A percentile compares a stretch with the other conserved stretches of the same genome.
These are phyloP conservation scores for Leccinum rimulosum DNA, from an alignment of 768 basidiomycete genomes.

Conservation along the genomic window DNA sequence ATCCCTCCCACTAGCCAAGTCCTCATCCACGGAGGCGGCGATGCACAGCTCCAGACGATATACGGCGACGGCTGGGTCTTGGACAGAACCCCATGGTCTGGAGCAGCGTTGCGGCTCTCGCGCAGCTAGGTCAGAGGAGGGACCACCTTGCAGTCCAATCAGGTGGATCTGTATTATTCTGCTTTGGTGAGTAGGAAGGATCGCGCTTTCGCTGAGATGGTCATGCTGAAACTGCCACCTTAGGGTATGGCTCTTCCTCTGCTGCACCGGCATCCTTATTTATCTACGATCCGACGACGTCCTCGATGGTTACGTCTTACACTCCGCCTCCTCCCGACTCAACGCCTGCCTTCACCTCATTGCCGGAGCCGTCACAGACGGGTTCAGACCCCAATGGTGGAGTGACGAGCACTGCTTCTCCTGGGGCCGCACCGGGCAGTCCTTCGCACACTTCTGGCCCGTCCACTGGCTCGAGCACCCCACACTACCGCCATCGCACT, in stretches of 20 bases:
- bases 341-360: slow-evolving; percentile 31
- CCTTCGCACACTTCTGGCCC: slow-evolving; percentile 16
- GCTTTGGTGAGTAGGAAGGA: slow-evolving; percentile 57
- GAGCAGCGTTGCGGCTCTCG: slow-evolving; percentile 48
- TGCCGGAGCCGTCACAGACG: slow-evolving; percentile 36
- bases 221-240: slow-evolving; percentile 16
- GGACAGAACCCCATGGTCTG: slow-evolving; percentile 60
- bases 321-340: slow-evolving; percentile 34
- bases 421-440: slow-evolving; percentile 8
- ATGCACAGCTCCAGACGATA: slow-evolving; percentile 51
- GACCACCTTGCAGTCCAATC: slow-evolving; percentile 73
- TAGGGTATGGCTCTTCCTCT: slow-evolving; percentile 33
- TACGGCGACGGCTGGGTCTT: slow-evolving; percentile 71
- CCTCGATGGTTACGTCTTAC: slow-evolving; percentile 41
- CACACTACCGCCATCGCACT: slow-evolving; percentile 52
- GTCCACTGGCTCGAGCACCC: slow-evolving; percentile 17
- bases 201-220: not conserved
- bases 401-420: slow-evolving; percentile 7
- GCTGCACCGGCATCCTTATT: slow-evolving; percentile 50
- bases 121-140: slow-evolving; percentile 58
- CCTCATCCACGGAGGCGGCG: slow-evolving; percentile 78
- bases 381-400: slow-evolving; percentile 13
- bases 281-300: slow-evolving; percentile 44
- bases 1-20: slow-evolving; percentile 51
- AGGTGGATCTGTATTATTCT: slow-evolving; percentile 67